Percentiles rank a stretch among this genome's conserved stretches.
phyloP scores from a whole-genome alignment of 2,329 filamentous ascomycete genomes.

The Thielaviopsis punctulata region DNA sequence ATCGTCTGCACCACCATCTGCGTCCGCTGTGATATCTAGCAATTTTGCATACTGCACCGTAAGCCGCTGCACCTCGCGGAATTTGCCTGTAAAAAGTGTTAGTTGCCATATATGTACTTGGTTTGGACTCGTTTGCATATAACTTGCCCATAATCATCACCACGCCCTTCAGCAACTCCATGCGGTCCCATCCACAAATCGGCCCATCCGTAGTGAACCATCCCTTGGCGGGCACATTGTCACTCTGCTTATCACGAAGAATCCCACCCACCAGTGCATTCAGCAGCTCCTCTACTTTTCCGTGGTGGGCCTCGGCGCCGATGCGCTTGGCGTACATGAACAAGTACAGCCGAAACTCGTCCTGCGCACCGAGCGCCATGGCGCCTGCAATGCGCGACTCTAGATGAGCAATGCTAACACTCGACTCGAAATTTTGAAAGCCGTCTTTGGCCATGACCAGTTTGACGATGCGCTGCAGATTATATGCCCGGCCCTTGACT shows the following conservation, averaged over 20 bases:
- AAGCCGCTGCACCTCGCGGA: constrained; percentile 79
- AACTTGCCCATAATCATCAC: constrained; percentile 77
- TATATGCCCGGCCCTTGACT: constrained; percentile 79
- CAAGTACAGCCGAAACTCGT: constrained; percentile 90
- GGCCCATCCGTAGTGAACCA: constrained; percentile 53
- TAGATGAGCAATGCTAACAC: constrained; percentile 81
- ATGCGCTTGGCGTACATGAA: constrained; percentile 96
- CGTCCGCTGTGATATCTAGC: constrained; percentile 43
- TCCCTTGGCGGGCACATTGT: constrained; percentile 22
- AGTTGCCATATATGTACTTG: background rate
- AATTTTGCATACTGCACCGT: constrained; percentile 88
- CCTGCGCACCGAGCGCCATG: constrained; percentile 63
- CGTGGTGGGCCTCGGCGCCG: constrained; percentile 69
- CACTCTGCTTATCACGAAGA: constrained; percentile 37
- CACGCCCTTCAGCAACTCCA: constrained; percentile 75
- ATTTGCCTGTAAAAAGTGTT: constrained; percentile 50
- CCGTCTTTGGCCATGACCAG: constrained; percentile 73
- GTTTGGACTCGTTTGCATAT: too few relatives aligned
- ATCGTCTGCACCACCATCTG: constrained; percentile 24
- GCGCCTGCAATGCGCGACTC: constrained; percentile 90
- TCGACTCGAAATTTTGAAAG: constrained; percentile 80
- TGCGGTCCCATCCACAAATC: constrained; percentile 80
- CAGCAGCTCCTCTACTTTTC: constrained; percentile 85
- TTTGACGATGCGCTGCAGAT: constrained; percentile 82
- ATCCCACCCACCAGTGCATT: constrained; percentile 63